Evolutionary conservation across 495 filamentous ascomycete genomes (phyloP), one percentile per base, ranked within the genome.

Genomic region (Trichoderma parareesei): DNA sequence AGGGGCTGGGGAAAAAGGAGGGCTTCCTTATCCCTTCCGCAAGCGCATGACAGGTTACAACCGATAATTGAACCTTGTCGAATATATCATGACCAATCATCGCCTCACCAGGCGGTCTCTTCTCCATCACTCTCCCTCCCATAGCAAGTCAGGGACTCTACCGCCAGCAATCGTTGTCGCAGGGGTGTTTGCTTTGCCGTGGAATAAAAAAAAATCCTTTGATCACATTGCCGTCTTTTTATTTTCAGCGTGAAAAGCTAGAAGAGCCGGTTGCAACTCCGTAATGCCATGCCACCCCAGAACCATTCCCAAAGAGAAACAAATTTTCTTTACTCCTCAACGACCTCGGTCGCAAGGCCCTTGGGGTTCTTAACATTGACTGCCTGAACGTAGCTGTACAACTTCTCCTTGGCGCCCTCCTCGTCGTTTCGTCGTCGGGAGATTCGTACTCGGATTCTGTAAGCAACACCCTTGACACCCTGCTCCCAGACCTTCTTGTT

Each of bases 401-500:
- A 87, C 84, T 90, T 93, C 85, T 98, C 88, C 85, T 94, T 94
- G 72, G 94, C 93, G 72, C 90, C 92, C 83, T 99, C 94, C 85
- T 99, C 94, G 78, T 99, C 94, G 85, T 99, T 99, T 85, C 94
- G 92, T 88, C 96, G 94, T 78, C 94, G 91, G 71, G 91, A 96
- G 83, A 99, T 96, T 82, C 95, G 91, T 73, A 99, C 85, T 73
- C 94, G 93, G 69, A 99, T 85, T 78, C 94, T 87, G 88, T 89
- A 98, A 63, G 93, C 91, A 69, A 96, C 92, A 74, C 95, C 95
- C 87, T 97, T 97, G 82, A 99, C 87, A 78, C 94, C 94, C 75
- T 89, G 84, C 81, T 99, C 95, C 94, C 94, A 99, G 80, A 99
- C 93, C 86, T 99, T 97, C 89, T 99, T 99, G 88, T 99, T 99